Conservation (phyloP, 2,329 filamentous ascomycete genomes). For the Colletotrichum horii region DNA sequence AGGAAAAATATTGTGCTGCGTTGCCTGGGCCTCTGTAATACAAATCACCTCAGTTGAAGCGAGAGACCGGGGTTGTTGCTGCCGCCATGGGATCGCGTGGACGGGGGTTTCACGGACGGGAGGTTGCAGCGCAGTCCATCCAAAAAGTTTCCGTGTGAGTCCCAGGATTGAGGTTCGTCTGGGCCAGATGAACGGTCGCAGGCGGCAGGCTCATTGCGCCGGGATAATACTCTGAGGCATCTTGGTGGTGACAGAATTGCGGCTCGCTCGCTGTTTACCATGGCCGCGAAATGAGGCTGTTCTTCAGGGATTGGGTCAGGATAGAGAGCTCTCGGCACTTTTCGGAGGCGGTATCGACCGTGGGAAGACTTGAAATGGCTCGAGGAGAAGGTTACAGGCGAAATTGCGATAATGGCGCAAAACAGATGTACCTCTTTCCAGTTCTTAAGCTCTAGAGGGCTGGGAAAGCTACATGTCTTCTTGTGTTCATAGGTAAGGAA, state of each 20-base stretch:
- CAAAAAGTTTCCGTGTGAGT: background rate
- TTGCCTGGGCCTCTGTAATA: background rate
- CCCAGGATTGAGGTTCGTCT: slow-evolving; percentile 4
- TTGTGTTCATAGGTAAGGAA: background rate
- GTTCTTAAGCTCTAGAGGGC: background rate
- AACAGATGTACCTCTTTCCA: background rate
- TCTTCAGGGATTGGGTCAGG: background rate
- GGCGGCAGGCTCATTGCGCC: background rate
- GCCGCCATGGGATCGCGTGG: background rate
- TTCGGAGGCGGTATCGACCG: background rate
- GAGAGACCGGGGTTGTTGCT: background rate
- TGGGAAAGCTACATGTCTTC: background rate
- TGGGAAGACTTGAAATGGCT: background rate
- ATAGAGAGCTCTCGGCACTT: background rate
- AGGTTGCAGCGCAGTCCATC: slow-evolving; percentile 3
- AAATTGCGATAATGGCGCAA: background rate
- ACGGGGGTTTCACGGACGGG: background rate
- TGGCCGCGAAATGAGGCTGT: background rate
- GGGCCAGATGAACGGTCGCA: slow-evolving; percentile 1
- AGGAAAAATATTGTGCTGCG: background rate
- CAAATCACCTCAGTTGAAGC: slow-evolving; percentile 6
- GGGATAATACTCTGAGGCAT: background rate
- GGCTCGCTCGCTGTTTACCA: background rate
- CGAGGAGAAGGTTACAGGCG: background rate
- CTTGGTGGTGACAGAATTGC: background rate